phyloP scores from a whole-genome alignment of 495 filamentous ascomycete species.

The Talaromyces stipitatus region DNA sequence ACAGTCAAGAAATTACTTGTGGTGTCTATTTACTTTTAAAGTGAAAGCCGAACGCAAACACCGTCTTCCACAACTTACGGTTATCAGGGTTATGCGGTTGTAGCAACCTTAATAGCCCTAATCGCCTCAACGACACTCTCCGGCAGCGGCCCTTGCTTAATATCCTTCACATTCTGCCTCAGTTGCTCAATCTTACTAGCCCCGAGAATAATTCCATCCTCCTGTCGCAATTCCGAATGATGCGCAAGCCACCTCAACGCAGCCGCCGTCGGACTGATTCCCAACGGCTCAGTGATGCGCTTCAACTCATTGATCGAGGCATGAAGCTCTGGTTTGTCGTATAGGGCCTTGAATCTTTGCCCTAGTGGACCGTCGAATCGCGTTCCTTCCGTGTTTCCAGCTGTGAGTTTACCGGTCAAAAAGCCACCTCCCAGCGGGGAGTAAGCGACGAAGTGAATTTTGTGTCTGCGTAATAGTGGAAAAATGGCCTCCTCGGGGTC shows the following conservation, averaged over 20 bases:
- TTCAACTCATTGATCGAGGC: constrained; percentile 12
- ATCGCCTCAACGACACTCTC: constrained; percentile 10
- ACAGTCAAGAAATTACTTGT: too few relatives aligned
- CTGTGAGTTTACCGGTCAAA: constrained; percentile 32
- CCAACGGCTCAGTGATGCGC: constrained; percentile 7
- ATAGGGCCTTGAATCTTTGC: constrained; percentile 8
- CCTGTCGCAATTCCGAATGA: constrained; percentile 20
- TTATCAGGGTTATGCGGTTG: neutral
- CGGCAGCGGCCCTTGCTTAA: constrained; percentile 23
- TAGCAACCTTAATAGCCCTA: neutral
- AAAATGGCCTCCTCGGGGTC: constrained; percentile 39
- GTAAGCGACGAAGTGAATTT: constrained; percentile 43
- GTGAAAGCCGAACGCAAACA: too few relatives aligned
- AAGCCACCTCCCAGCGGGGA: constrained; percentile 44
- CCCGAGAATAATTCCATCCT: constrained; percentile 28
- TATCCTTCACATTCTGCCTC: constrained; percentile 16
- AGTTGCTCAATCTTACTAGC: constrained; percentile 25
- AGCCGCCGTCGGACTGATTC: constrained; percentile 17
- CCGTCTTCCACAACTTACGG: neutral
- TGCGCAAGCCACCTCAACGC: constrained; percentile 27
- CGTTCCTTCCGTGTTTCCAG: constrained; percentile 19
- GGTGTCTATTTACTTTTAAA: too few relatives aligned
- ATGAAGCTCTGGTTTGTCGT: constrained; percentile 18
- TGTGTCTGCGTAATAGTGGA: constrained; percentile 43
- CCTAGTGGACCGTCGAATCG: constrained; percentile 15